Base-by-base conservation (phyloP, 2,329 filamentous ascomycete genomes). In the Chrysosporium keratinophilum region DNA sequence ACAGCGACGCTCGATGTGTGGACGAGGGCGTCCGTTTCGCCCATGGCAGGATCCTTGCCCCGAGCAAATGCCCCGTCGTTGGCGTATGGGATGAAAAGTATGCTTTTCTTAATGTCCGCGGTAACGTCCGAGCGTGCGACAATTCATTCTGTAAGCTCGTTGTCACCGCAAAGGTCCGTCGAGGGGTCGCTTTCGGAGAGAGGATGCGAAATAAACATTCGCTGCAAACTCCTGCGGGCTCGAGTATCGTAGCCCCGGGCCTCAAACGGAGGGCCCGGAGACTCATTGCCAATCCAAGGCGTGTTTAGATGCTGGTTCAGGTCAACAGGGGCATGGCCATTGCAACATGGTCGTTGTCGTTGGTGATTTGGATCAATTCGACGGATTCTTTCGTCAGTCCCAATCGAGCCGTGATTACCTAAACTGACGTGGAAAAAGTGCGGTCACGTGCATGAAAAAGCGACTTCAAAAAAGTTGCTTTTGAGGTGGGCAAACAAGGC, bases 61-160 rank as follows among this genome's bases (percentile, higher is more conserved):
- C 66, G 2, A 48, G 53, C 1, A 57, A 50, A 9, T 60, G 35
- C 23, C 33, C 43, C 5, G 54, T 50, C 42, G 61, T 62, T 3
- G 58, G 59, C 0, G 62, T 9, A 60, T 70, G 65, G 10, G 67
- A 61, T n/a, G 67, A 70, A 53, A 72, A 72, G 58, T 71, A 72
- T 19, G 68, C 61, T 58, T 67, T 69, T 39, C 69, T 62, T 11
- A 71, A 55, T 10, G 62, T 52, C 10, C 62, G 57, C 1, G 64
- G 62, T 15, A 63, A 47, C 5, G 62, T 55, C 46, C 64, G 63
- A 28, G 61, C 56, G 46, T 63, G 62, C 45, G 64, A 59, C 55
- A 61, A 58, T 43, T 63, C 62, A 31, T 63, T 68, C 41, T 61
- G 65, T 39, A 65, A 59, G 52, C 62, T 59, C 35, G 64, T 61